Evolutionary conservation across 805 yeast species (phyloP).

Genomic region (Sugiyamaella lignohabitans): DNA sequence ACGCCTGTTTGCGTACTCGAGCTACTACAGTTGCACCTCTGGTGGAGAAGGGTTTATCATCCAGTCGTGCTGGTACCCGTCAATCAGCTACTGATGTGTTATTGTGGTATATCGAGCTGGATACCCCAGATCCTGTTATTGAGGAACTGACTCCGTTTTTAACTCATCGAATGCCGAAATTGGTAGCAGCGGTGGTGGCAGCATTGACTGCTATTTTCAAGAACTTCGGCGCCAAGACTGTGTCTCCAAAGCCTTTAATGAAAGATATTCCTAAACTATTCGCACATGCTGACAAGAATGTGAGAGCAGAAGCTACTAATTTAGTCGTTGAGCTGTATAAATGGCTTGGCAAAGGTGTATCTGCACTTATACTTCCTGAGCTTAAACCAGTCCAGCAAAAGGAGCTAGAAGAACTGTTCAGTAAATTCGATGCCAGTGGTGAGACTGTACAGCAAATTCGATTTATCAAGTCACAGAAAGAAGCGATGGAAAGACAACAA

Average conservation of each 20-base stretch:
- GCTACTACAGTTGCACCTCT: slow-evolving; percentile 31
- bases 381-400: slow-evolving; percentile 90
- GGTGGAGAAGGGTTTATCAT: slow-evolving; percentile 76
- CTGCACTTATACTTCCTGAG: slow-evolving; percentile 53
- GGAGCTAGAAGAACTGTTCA: slow-evolving; percentile 68
- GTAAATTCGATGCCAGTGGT: slow-evolving; percentile 35
- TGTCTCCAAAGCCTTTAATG: slow-evolving; percentile 52
- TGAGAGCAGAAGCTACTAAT: slow-evolving; percentile 68
- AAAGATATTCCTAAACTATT: slow-evolving; percentile 60
- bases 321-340: slow-evolving; percentile 63
- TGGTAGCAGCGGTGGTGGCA: slow-evolving; percentile 59
- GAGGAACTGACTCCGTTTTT: slow-evolving; percentile 59
- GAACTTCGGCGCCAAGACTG: slow-evolving; percentile 56
- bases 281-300: slow-evolving; percentile 79
- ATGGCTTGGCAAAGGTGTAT: slow-evolving; percentile 65
- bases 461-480: slow-evolving; percentile 48
- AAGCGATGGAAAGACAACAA: slow-evolving; percentile 31
- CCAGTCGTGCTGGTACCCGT: slow-evolving; percentile 70
- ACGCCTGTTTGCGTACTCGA: slow-evolving; percentile 33
- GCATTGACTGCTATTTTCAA: slow-evolving; percentile 51
- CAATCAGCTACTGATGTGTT: slow-evolving; percentile 57
- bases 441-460: slow-evolving; percentile 43
- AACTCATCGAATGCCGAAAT: slow-evolving; percentile 64
- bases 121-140: slow-evolving; percentile 56
- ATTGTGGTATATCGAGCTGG: slow-evolving; percentile 56